Evolutionary conservation across 2,329 filamentous ascomycete genomes (phyloP).

Genomic region (Mollisia scopiformis): DNA sequence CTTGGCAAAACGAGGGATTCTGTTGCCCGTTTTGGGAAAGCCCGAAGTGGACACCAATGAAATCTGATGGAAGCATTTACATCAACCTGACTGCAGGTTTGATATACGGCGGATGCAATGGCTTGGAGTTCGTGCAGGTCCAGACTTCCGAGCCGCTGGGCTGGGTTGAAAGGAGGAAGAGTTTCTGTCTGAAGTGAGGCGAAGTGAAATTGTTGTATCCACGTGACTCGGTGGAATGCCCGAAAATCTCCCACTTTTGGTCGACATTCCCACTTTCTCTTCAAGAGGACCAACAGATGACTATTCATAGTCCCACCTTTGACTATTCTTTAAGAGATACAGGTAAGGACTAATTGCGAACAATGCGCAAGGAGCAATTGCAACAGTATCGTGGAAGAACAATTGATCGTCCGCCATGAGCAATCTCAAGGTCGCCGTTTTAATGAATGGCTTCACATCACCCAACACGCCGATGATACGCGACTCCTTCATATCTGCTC

Average conservation of each 20-base stretch:
- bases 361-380: neutral
- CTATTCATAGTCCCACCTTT: neutral
- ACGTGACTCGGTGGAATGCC: neutral
- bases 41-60: neutral
- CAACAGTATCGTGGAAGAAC: neutral
- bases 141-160: neutral
- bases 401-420: conserved; percentile 9
- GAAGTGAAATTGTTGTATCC: neutral
- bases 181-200: neutral
- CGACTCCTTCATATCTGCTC: conserved; percentile 13
- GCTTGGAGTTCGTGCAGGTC: neutral
- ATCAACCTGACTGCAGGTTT: neutral
- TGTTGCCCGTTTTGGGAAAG: neutral
- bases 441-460: conserved; percentile 13
- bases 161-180: neutral
- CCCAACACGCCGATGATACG: conserved; percentile 3
- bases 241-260: neutral
- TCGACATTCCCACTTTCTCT: neutral
- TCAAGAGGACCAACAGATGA: neutral
- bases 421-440: conserved; percentile 16
- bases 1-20: conserved; percentile 4
- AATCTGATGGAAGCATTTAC: neutral
- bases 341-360: neutral
- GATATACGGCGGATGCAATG: neutral
- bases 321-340: neutral